Evolutionary conservation across 768 basidiomycete species (phyloP).

Genomic region (Phlebiopsis gigantea): DNA sequence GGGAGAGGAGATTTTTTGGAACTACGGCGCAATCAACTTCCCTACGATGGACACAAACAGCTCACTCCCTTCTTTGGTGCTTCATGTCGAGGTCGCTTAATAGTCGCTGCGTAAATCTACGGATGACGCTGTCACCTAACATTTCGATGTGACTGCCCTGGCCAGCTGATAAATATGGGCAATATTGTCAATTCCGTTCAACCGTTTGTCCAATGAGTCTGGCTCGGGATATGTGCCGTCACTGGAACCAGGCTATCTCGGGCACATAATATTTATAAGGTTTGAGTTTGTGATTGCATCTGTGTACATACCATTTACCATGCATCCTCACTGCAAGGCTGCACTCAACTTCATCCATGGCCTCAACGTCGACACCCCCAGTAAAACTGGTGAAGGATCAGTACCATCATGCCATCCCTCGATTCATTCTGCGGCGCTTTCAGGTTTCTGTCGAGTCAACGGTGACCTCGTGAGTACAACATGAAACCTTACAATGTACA

Average conservation of each 20-base stretch:
- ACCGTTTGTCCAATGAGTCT: no score
- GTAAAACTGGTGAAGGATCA: neutral
- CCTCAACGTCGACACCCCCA: no score
- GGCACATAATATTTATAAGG: no score
- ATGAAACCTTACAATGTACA: no score
- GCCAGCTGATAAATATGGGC: no score
- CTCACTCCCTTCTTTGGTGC: neutral
- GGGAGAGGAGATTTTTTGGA: neutral
- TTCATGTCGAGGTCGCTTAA: neutral
- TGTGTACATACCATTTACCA: neutral
- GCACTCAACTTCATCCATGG: neutral
- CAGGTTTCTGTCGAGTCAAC: neutral
- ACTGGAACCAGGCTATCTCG: no score
- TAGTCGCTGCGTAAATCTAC: no score
- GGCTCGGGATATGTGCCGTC: no score
- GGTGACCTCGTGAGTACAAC: no score
- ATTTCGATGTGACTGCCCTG: no score
- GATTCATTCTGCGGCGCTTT: neutral
- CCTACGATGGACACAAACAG: neutral
- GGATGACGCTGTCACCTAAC: no score
- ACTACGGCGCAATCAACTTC: neutral
- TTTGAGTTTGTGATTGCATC: neutral
- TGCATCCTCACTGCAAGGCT: neutral
- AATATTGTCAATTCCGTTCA: no score
- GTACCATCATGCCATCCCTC: neutral